Base-by-base conservation (phyloP, 495 filamentous ascomycete species). In the Aspergillus sparsus region DNA sequence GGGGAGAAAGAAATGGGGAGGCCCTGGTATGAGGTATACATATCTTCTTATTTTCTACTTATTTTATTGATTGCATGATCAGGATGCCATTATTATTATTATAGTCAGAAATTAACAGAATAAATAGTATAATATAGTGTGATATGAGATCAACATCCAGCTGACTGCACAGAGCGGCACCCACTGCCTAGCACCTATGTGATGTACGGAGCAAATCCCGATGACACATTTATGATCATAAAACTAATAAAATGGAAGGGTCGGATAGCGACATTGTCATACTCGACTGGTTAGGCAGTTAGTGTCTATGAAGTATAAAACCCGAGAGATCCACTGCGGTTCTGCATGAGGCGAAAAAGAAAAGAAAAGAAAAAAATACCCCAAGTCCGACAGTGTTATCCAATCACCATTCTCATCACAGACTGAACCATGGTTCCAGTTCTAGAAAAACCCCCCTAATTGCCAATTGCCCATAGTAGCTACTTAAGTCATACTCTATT, bases 361-460 rank as follows among this genome's bases (percentile, higher is more conserved):
- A 47, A 47, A 47, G n/a, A 47, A 47, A 47, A 21, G n/a, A 47
- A 47, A 18, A 46, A 47, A 18, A 16, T 16, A 46, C 21, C 34
- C 31, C 12, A 12, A 11, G 21, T 6, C 49, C 21, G 18, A 21
- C 49, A 6, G 4, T 10, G 4, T 5, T 0, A 34, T 32, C 49
- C 49, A 51, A 51, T 51, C 49, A 51, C 10, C 18, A 51, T 31
- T 34, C 49, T 32, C 49, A 51, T 51, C 49, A 51, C 49, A 51
- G 31, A 51, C 6, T 51, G 49, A 51, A 51, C 49, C 49, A 51
- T 51, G 49, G 49, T 34, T 51, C 49, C 11, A 51, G 13, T 10
- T 10, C 49, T 21, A 51, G 4, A n/a, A n/a, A n/a, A n/a, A n/a
- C n/a, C n/a, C n/a, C n/a, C n/a, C 49, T 12, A 21, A 12, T n/a